Base-by-base conservation (phyloP, 179 eudicot species). In the Kewa caespitosa region DNA sequence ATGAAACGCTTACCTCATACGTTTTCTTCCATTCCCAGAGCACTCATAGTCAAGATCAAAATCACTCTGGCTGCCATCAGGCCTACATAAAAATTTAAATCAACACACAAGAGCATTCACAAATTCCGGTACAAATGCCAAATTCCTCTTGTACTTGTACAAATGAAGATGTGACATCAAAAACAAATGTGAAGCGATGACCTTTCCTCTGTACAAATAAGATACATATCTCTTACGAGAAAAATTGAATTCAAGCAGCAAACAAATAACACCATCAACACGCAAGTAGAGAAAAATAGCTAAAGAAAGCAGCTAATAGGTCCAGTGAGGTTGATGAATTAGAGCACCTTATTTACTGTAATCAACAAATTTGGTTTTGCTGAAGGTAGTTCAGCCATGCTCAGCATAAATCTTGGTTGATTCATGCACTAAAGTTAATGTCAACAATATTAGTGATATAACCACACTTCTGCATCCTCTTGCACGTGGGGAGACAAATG, bases 1-100 rank as follows among this genome's bases (percentile, higher is more conserved):
- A 62, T 79, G 69, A 76, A 80, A 88, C 81, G 81, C 82, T 76
- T 83, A 80, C 97, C 97, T 93, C 78, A 81, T 82, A 55, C 97
- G 95, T 74, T 93, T 93, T 75, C 85, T 83, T 71, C 83, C 80
- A 78, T 74, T 79, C 22, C 79, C 76, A 25, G 60, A 39, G 84
- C 65, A 76, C 74, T 70, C 88, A 79, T 76, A 67, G 9, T 76
- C 83, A 78, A 69, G 60, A 74, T 72, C 81, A 73, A 85, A 54
- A 50, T 83, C 87, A 70, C 68, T 72, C 77, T 64, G 52, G 55
- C 73, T 67, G 73, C 73, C 72, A 67, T 34, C 70, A 67, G 96
- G 92, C 89, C 97, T 92, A 85, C 55, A 59, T 27, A 38, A 67
- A 64, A 23, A 23, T 43, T 22, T 38, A 69, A 30, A 50, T 62